Base-by-base conservation (phyloP, 176 grass and related monocot genomes). In the Paspalum notatum region DNA sequence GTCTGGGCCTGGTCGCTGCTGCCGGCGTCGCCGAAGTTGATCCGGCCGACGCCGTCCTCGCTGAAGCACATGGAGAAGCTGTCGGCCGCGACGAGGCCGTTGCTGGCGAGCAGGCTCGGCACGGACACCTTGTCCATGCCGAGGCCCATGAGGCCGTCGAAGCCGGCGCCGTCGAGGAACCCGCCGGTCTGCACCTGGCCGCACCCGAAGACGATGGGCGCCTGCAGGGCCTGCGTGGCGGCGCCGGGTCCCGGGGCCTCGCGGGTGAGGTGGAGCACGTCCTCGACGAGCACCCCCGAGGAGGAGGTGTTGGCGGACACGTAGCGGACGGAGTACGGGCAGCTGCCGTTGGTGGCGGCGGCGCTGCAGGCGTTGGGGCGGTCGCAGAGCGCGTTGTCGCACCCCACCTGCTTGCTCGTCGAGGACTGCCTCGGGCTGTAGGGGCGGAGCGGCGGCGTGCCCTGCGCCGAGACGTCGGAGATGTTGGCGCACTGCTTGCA, bases 31-130 rank as follows among this genome's bases (percentile, higher is more conserved):
- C 94, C 94, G 64, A 97, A 97, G 86, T 86, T 88, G 52, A 97
- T 89, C 68, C 87, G 87, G 14, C 94, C 94, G 43, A 32, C 0
- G 47, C 94, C 91, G 66, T 91, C 66, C 0, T 1, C 0, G 59
- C 91, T 78, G 60, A 97, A 97, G 87, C 94, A 97, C 91, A 97
- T 94, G 21, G 94, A 94, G 71, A 97, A 97, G 74, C 89, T 90
- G 69, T 97, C 68, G 3, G 86, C 77, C 8, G 67, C 27, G 38
- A 85, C 65, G 75, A 86, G 25, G 17, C 87, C 87, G 7, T 20
- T 50, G 50, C 17, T 12, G 41, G 80, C 71, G 27, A 97, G 81
- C 44, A 80, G 58, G 62, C 82, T 90, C 2, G 94, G 91, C 66
- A 97, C 87, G 7, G 94, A 90, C 12, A 86, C 75, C 4, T 82